Evolutionary conservation across 1,284 basidiomycete species (phyloP).

Genomic region (Uromyces viciae-fabae): DNA sequence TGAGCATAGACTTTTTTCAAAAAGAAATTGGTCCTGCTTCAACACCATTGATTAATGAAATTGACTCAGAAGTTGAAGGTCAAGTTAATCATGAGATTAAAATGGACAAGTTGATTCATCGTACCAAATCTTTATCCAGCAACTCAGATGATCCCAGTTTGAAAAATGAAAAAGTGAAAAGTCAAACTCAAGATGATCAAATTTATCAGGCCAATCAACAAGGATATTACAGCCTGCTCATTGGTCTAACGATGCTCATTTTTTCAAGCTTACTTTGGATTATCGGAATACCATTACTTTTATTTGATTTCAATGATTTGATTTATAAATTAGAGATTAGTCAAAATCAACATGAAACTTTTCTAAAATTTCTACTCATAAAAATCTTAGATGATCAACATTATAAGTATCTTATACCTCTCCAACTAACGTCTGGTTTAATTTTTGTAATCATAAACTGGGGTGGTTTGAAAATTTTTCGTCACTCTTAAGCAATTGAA

Average conservation of each 20-base stretch:
- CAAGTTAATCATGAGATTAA: neutral
- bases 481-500: constrained; percentile 26
- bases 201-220: neutral
- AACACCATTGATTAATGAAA: constrained; percentile 20
- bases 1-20: neutral
- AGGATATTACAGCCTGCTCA: neutral
- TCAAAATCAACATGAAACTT: neutral
- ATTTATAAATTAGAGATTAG: neutral
- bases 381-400: constrained; percentile 19
- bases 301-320: constrained; percentile 13
- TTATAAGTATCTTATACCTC: constrained; percentile 28
- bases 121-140: constrained; percentile 6
- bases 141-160: neutral
- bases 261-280: constrained; percentile 17
- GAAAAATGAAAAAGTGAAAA: too few relatives aligned
- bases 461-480: constrained; percentile 31
- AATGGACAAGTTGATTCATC: neutral
- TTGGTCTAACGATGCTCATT: constrained; percentile 2
- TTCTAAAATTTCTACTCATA: neutral
- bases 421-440: constrained; percentile 29
- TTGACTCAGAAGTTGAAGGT: neutral
- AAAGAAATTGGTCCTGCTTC: constrained; percentile 22
- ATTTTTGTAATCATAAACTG: constrained; percentile 38
- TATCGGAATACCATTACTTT: constrained; percentile 10
- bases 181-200: neutral